Conservation (phyloP, 2,329 filamentous ascomycete species). For the Fusarium tuaranense region DNA sequence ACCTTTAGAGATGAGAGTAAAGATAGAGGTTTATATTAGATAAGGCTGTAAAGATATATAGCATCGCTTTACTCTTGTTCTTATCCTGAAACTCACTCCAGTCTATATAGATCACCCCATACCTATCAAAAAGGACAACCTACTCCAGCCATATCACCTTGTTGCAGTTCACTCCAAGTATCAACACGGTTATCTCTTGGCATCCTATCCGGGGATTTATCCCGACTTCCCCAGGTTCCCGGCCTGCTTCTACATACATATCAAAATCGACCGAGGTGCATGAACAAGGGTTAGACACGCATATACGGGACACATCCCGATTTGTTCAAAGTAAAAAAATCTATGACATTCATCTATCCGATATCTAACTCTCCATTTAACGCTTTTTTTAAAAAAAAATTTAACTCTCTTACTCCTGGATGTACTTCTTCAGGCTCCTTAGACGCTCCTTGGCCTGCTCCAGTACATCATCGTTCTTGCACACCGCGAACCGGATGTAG, state of each 20-base stretch:
- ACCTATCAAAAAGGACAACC: not conserved
- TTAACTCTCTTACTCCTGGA: conserved; percentile 50
- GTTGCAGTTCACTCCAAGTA: not conserved
- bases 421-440: conserved; percentile 79
- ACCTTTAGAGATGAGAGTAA: not conserved
- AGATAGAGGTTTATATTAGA: not conserved
- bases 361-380: not conserved
- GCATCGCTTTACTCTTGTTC: not conserved
- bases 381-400: not conserved
- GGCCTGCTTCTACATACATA: not conserved
- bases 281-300: conserved; percentile 1
- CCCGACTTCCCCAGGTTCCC: not conserved
- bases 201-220: not conserved
- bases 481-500: conserved; percentile 95
- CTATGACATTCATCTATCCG: conserved; percentile 14
- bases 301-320: not conserved
- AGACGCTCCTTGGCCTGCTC: conserved; percentile 83
- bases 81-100: not conserved
- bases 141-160: not conserved
- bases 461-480: conserved; percentile 90
- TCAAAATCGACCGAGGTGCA: conserved; percentile 2
- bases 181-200: not conserved
- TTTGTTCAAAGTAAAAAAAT: conserved; percentile 8
- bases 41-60: not conserved
- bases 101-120: not conserved